These are phyloP conservation scores for Crotalaria pallida DNA, from an alignment of 306 rosid genomes.

Conservation along the genomic window DNA sequence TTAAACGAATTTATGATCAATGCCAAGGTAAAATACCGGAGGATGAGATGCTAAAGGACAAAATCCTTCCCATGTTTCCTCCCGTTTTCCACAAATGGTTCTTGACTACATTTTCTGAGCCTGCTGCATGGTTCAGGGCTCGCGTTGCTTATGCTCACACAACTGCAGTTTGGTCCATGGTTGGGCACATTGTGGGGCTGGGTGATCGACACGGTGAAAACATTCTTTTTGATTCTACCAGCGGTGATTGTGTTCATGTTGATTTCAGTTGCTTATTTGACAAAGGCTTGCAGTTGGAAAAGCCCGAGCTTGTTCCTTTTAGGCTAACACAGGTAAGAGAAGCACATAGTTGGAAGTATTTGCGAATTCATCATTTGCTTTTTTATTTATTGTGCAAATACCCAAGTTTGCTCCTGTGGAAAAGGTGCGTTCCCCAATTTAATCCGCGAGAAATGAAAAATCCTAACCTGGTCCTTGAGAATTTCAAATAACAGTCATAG, in stretches of 20 bases:
- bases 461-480: no score
- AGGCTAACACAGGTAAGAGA: conserved; percentile 88
- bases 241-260: conserved; percentile 94
- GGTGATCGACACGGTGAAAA: conserved; percentile 98
- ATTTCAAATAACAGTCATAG: no score
- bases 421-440: no score
- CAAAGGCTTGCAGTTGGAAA: conserved; percentile 93
- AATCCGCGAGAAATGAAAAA: no score
- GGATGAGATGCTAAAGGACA: conserved; percentile 75
- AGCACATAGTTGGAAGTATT: conserved; percentile 6
- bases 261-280: conserved; percentile 99
- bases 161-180: conserved; percentile 99
- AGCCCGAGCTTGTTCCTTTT: conserved; percentile 97
- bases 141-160: conserved; percentile 95
- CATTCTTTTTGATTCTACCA: conserved; percentile 91
- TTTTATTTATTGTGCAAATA: not conserved
- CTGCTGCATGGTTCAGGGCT: conserved; percentile 98
- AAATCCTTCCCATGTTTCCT: conserved; percentile 94
- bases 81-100: conserved; percentile 94
- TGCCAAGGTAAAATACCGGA: conserved; percentile 81
- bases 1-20: conserved; percentile 85
- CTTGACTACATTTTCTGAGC: conserved; percentile 91
- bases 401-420: no score
- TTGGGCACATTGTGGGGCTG: conserved; percentile 95
- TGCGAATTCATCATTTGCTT: not conserved